Base-by-base conservation (phyloP, 2,329 filamentous ascomycete species). In the Mycosphaerella sp. region DNA sequence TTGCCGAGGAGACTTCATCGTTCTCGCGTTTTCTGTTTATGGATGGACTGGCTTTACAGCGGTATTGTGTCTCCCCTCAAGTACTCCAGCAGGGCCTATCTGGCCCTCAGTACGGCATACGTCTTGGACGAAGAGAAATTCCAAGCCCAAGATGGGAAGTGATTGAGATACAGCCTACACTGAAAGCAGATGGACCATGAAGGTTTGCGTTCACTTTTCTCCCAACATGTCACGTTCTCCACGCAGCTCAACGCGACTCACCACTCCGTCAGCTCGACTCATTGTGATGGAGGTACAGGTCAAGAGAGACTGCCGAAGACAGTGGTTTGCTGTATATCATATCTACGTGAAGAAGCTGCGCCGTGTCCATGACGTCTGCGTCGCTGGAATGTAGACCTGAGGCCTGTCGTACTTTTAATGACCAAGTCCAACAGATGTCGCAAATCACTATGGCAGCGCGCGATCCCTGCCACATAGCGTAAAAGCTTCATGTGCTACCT, bases 401-500 rank as follows among this genome's bases (percentile, higher is more conserved):
- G 6, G 34, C 34, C 34, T 38, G 34, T 9, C 10, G 34, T 38
- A 38, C 34, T n/a, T 38, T 38, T 38, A 11, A 29, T 29, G 26
- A 29, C 26, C 26, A 29, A 29, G 26, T 4, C 6, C 5, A 6
- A 29, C 26, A 29, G 26, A 29, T 29, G 26, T 29, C 26, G 26
- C 26, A 29, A 29, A 29, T 7, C 26, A 29, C 5, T 4, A 4
- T 7, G 5, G 26, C 6, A 6, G 26, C 26, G 26, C 26, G 26
- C 26, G 26, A 29, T 29, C 26, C 26, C 6, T 29, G 26, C 26
- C 6, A 29, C 26, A 29, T 2, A 29, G 26, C 26, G 3, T 29
- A 29, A 38, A 5, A 6, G 34, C 34, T 14, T 56, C 29, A 90
- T 65, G 86, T 86, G 66, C 86, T 87, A 46, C 91, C 92, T 9